phyloP scores from a whole-genome alignment of 2,329 filamentous ascomycete genomes.

The Elsinoe ampelina region DNA sequence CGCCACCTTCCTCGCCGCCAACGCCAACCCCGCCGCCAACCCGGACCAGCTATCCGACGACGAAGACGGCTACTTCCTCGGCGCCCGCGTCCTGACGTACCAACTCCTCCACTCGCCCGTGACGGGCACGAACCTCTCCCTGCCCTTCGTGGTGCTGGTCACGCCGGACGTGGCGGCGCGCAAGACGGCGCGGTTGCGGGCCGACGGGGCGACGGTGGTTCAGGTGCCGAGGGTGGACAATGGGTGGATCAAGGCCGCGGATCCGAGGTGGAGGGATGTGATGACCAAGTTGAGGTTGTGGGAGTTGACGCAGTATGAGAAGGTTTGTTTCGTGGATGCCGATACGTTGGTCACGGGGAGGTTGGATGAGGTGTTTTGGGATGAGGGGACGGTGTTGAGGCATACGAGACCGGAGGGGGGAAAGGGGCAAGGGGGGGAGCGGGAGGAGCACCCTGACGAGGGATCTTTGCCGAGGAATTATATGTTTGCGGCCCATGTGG shows the following conservation, averaged over 20 bases:
- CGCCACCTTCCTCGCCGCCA: slow-evolving; percentile 30
- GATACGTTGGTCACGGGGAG: slow-evolving; percentile 24
- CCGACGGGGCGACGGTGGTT: slow-evolving; percentile 30
- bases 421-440: slow-evolving; percentile 20
- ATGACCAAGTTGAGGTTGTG: slow-evolving; percentile 31
- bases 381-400: slow-evolving; percentile 26
- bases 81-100: slow-evolving; percentile 29
- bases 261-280: slow-evolving; percentile 27
- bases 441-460: slow-evolving; percentile 29
- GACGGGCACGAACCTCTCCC: slow-evolving; percentile 27
- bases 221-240: slow-evolving; percentile 26
- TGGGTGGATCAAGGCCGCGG: slow-evolving; percentile 24
- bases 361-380: slow-evolving; percentile 28
- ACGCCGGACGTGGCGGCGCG: slow-evolving; percentile 27
- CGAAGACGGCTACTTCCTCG: slow-evolving; percentile 30
- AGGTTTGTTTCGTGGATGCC: slow-evolving; percentile 30
- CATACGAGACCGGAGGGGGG: slow-evolving; percentile 11
- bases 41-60: slow-evolving; percentile 14
- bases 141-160: slow-evolving; percentile 32
- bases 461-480: slow-evolving; percentile 31
- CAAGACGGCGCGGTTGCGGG: slow-evolving; percentile 24
- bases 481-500: slow-evolving; percentile 31
- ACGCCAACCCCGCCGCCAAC: slow-evolving; percentile 19
- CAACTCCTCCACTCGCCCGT: slow-evolving; percentile 30
- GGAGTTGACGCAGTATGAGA: slow-evolving; percentile 25